Evolutionary conservation across 371 early-diverging fungal genomes (phyloP), one percentile per base, ranked within the genome.

Genomic region (Zancudomyces culisetae): DNA sequence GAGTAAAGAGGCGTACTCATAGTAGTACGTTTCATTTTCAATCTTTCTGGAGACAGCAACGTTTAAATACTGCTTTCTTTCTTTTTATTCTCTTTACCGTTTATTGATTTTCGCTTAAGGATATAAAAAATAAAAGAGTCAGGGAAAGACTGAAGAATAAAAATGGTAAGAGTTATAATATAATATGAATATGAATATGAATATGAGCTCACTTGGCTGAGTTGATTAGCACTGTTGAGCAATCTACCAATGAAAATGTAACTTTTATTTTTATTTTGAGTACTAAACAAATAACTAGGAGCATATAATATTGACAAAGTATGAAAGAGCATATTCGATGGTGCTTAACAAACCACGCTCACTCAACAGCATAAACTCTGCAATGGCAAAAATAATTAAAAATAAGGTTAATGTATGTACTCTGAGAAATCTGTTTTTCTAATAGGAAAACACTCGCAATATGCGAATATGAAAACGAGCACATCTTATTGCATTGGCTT

Each of bases 341-440:
- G 69, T 90, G 27, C 75, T 95, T 54, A 92, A 92, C 68, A 73
- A 93, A 26, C 94, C 92, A 20, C 71, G 75, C 55, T 81, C 79
- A 20, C 66, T 88, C 26, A 93, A 96, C 62, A 83, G 92, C n/a
- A 74, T 96, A 47, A 90, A 81, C 64, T 61, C 79, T 55, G 68
- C 72, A 50, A 95, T 96, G 97, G 76, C 93, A 45, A 69, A 82
- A 81, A 43, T 15, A 35, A 35, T 35, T 35, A 15, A 15, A 35
- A 15, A 15, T 35, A 35, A 35, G 35, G 35, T 10, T 10, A 15
- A 10, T 35, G 15, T 35, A 35, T 10, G 15, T 10, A 6, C 6
- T 10, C 6, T 10, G 6, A 15, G 10, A 35, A 35, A 15, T 35
- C 15, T 6, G 35, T 35, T 35, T 10, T 35, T 35, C 15, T 10